Evolutionary conservation across 495 filamentous ascomycete species (phyloP).

Genomic region (Achaetomiella virescens): DNA sequence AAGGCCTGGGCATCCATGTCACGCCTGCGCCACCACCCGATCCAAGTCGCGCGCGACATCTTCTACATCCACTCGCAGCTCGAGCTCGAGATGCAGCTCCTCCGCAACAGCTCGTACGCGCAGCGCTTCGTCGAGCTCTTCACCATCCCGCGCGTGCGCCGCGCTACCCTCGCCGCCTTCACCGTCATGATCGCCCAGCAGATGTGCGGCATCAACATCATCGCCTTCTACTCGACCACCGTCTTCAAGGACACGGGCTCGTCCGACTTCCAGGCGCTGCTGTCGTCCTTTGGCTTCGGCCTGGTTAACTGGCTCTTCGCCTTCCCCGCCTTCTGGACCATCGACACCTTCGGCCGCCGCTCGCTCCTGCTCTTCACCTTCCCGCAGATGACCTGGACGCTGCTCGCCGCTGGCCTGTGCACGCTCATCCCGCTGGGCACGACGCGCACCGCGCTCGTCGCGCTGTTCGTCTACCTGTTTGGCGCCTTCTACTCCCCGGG

Average conservation of each 20-base stretch:
- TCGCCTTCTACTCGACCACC: constrained; percentile 78
- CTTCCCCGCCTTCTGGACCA: constrained; percentile 75
- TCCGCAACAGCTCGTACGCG: constrained; percentile 38
- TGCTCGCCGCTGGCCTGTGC: constrained; percentile 65
- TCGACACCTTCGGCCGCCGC: constrained; percentile 78
- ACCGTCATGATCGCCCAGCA: constrained; percentile 76
- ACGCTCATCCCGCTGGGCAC: constrained; percentile 50
- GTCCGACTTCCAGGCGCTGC: constrained; percentile 50
- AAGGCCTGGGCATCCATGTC: constrained; percentile 59
- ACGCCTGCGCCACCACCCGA: constrained; percentile 53
- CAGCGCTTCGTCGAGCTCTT: constrained; percentile 53
- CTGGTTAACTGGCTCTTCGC: constrained; percentile 79
- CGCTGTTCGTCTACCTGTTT: constrained; percentile 68
- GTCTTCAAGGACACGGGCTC: constrained; percentile 50
- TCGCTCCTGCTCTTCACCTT: constrained; percentile 76
- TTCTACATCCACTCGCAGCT: constrained; percentile 64
- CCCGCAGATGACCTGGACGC: constrained; percentile 75
- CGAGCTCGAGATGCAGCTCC: constrained; percentile 34
- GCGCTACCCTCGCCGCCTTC: constrained; percentile 55
- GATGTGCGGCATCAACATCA: constrained; percentile 82
- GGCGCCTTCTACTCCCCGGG: constrained; percentile 70
- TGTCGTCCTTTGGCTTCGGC: constrained; percentile 74
- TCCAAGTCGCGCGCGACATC: constrained; percentile 72
- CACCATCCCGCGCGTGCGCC: constrained; percentile 53
- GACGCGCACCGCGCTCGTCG: constrained; percentile 57